Evolutionary conservation across 345 rosid species (phyloP).

Genomic region (Aethionema arabicum): DNA sequence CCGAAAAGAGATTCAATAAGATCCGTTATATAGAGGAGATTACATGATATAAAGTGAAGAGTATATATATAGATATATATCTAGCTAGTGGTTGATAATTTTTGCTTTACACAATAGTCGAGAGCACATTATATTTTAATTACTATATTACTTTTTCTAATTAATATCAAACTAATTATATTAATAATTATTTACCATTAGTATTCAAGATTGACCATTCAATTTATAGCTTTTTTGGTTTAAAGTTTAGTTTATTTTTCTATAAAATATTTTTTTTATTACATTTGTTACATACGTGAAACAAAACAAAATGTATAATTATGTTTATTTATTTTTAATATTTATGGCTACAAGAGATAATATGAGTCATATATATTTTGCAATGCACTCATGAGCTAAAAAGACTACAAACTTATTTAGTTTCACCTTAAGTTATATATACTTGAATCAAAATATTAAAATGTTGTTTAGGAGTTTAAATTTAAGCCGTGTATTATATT

Average conservation of each 20-base stretch:
- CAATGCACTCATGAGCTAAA: too few species aligned
- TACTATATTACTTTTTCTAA: constrained; percentile 6
- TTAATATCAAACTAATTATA: constrained; percentile 1
- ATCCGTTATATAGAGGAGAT: constrained; percentile 30
- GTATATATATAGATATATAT: not conserved
- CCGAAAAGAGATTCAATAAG: constrained; percentile 36
- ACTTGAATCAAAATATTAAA: too few species aligned
- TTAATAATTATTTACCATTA: not conserved
- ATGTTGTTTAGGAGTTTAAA: too few species aligned
- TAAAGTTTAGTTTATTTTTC: not conserved
- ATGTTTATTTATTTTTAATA: too few species aligned
- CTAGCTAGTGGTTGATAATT: constrained; percentile 30
- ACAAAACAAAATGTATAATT: not conserved
- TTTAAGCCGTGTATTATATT: too few species aligned
- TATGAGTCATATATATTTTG: too few species aligned
- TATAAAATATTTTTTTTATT: too few species aligned
- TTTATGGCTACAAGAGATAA: too few species aligned
- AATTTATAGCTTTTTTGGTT: not conserved
- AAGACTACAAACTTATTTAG: too few species aligned
- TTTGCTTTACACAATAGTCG: constrained; percentile 37
- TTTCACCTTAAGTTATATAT: too few species aligned
- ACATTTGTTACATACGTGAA: not conserved
- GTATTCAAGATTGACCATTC: constrained; percentile 2
- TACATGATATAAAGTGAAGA: constrained; percentile 28
- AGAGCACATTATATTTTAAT: constrained; percentile 24